These are phyloP conservation scores for Ophiocordyceps sinensis DNA, from an alignment of 2,329 filamentous ascomycete species.

Conservation along the genomic window DNA sequence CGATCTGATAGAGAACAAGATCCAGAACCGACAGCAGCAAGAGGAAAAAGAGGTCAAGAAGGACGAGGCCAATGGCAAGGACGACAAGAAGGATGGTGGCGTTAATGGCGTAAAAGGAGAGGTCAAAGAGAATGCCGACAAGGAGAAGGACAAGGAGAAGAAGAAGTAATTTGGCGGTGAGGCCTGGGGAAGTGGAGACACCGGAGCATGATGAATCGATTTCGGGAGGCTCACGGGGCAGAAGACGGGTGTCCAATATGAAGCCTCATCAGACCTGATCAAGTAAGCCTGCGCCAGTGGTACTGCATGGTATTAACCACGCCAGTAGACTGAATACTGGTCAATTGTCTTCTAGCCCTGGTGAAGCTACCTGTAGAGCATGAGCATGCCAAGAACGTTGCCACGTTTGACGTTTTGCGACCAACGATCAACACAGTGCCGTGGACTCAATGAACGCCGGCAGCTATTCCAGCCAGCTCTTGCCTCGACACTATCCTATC, in stretches of 20 bases:
- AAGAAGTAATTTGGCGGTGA: constrained; percentile 19
- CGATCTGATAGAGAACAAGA: constrained; percentile 98
- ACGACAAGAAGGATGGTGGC: constrained; percentile 40
- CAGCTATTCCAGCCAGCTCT: constrained; percentile 60
- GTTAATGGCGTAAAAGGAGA: constrained; percentile 24
- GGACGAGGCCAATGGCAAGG: constrained; percentile 47
- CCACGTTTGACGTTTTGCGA: not conserved
- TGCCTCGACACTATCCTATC: constrained; percentile 40
- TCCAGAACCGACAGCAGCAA: constrained; percentile 93
- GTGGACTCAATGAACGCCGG: constrained; percentile 15
- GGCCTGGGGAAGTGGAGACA: not conserved
- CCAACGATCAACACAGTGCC: not conserved
- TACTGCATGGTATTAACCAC: constrained; percentile 4
- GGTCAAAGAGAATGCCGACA: constrained; percentile 34
- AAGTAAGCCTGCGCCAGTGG: not conserved
- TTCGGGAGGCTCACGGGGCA: not conserved
- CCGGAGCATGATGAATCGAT: not conserved
- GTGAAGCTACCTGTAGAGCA: not conserved
- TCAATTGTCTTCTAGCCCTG: not conserved
- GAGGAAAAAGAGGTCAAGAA: constrained; percentile 90
- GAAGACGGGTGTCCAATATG: not conserved
- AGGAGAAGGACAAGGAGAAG: constrained; percentile 46
- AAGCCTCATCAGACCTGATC: not conserved
- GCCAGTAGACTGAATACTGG: not conserved
- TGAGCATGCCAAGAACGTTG: not conserved